phyloP scores from a whole-genome alignment of 106 monocot genomes.

The Agapanthus africanus region DNA sequence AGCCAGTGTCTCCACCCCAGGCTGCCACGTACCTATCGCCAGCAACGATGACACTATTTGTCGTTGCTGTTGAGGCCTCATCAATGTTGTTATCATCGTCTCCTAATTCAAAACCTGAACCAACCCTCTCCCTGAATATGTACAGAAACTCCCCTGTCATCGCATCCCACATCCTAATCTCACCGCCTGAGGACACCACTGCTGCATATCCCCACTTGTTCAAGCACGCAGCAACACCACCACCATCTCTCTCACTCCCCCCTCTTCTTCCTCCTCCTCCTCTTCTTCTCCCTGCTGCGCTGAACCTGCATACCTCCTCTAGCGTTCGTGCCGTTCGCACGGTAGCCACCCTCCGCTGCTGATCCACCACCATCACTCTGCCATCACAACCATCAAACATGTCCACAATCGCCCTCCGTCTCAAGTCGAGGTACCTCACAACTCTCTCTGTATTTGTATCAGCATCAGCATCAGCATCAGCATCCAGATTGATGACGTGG shows the following conservation, averaged over 20 bases:
- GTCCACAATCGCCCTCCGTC: not conserved
- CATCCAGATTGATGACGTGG: slow-evolving; percentile 8
- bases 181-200: not conserved
- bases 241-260: too few species aligned
- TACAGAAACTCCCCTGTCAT: slow-evolving; percentile 6
- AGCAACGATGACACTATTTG: not conserved
- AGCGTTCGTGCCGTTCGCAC: not conserved
- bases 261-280: not conserved
- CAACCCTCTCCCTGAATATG: not conserved
- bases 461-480: not conserved
- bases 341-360: not conserved
- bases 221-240: not conserved
- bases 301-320: slow-evolving; percentile 7
- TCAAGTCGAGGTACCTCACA: not conserved
- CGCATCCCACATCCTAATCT: slow-evolving; percentile 1
- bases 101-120: not conserved
- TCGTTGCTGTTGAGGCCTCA: too few species aligned
- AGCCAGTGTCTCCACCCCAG: not conserved
- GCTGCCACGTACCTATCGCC: slow-evolving; percentile 5
- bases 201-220: slow-evolving; percentile 9
- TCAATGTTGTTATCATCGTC: not conserved
- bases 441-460: not conserved
- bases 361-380: not conserved
- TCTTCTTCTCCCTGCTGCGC: not conserved
- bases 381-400: not conserved